These are phyloP conservation scores for Phaseolus lunatus DNA, from an alignment of 306 rosid genomes.

Conservation along the genomic window DNA sequence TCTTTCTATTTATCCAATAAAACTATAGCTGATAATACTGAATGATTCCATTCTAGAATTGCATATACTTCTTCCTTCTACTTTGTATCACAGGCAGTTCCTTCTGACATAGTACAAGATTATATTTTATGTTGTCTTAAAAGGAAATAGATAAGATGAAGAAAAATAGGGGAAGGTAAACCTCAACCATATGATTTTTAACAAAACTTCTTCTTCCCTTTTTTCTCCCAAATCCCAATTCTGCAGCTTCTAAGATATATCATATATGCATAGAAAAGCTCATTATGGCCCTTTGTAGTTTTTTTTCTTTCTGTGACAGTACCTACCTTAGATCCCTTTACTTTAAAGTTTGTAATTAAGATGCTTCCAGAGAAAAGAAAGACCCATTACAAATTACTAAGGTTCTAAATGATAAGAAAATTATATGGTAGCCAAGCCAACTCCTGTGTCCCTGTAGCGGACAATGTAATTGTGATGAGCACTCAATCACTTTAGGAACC, in stretches of 20 bases:
- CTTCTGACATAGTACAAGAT: not conserved
- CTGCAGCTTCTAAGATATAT: not conserved
- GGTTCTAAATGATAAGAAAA: too few species aligned
- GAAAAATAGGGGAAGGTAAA: not conserved
- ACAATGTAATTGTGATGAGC: too few species aligned
- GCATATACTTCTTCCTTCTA: conserved; percentile 2
- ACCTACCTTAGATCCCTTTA: too few species aligned
- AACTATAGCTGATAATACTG: not conserved
- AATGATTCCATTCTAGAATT: conserved; percentile 20
- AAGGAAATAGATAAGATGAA: not conserved
- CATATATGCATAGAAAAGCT: not conserved
- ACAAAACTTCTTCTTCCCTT: not conserved
- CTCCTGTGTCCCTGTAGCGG: too few species aligned
- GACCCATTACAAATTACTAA: too few species aligned
- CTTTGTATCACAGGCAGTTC: not conserved
- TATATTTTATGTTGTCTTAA: not conserved
- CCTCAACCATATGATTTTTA: not conserved
- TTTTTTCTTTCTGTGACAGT: too few species aligned
- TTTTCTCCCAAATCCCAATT: conserved; percentile 2
- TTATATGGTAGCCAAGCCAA: too few species aligned
- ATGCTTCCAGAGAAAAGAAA: too few species aligned
- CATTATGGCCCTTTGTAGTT: not conserved
- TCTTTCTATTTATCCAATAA: conserved; percentile 4
- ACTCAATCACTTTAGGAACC: too few species aligned
- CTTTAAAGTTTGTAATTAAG: too few species aligned